Evolutionary conservation across 2,329 filamentous ascomycete species (phyloP).

Genomic region (Aspergillus latus): DNA sequence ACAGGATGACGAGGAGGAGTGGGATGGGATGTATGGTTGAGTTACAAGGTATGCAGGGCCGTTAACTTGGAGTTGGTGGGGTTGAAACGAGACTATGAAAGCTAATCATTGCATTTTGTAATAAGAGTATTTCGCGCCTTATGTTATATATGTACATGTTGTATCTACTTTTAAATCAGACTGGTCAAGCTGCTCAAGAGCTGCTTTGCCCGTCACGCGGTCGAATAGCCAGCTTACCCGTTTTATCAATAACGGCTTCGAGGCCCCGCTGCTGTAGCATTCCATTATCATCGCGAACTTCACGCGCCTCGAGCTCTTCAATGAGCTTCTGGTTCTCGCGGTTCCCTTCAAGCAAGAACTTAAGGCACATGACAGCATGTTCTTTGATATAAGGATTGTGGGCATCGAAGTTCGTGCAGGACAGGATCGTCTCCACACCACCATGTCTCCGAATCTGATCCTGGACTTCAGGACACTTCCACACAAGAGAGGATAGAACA

Average conservation of each 20-base stretch:
- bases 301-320: conserved; percentile 48
- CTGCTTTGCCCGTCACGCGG: conserved; percentile 29
- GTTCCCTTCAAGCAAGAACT: conserved; percentile 61
- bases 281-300: conserved; percentile 43
- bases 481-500: conserved; percentile 83
- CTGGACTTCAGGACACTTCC: conserved; percentile 82
- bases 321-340: conserved; percentile 55
- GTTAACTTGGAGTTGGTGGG: neutral
- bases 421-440: conserved; percentile 82
- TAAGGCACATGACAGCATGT: conserved; percentile 83
- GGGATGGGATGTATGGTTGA: conserved; percentile 51
- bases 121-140: neutral
- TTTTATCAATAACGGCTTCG: conserved; percentile 44
- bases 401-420: conserved; percentile 87
- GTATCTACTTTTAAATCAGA: neutral
- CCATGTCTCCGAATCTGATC: conserved; percentile 81
- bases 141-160: neutral
- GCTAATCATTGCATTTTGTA: neutral
- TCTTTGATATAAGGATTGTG: conserved; percentile 94
- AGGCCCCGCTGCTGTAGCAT: conserved; percentile 44
- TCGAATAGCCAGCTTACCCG: conserved; percentile 44
- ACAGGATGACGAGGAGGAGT: conserved; percentile 48
- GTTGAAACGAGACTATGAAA: neutral
- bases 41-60: neutral
- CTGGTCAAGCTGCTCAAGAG: neutral